Evolutionary conservation across 1,284 basidiomycete species (phyloP), one percentile per base, ranked within the genome.

Genomic region (Irpex rosettiformis): DNA sequence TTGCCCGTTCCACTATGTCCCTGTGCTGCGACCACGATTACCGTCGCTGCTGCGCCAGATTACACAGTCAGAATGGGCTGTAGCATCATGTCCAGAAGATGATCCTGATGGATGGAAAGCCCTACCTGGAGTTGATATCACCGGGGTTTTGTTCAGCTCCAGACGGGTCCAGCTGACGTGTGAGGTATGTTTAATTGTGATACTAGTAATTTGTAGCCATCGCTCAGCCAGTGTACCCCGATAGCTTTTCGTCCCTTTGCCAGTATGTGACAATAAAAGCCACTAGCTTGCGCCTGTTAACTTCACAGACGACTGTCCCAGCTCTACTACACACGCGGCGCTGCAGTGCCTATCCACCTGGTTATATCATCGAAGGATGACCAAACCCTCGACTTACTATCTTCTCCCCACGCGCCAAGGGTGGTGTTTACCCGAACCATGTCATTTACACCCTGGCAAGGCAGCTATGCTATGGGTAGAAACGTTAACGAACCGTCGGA

Each of bases 101-200:
- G 82, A 83, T 62, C 73, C 75, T 1, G 72, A 76, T 21, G 81
- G 81, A 22, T 83, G 80, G 82, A 75, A 78, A 40, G 68, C 75
- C 6, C 64, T 77, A 16, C 68, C 71, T 4, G 64, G 75, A 3
- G 61, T 77, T 13, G 66, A 60, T 30, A 62, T 80, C 29, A 70
- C 70, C 52, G 83, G 82, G 3, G 75, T 67, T 21, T 61, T 82
- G 2, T 83, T 82, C 66, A 72, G 73, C 30, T 71, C 69, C 27
- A 73, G 75, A 27, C 61, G 69, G 1, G 56, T 65, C 5, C 55
- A 60, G 21, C 60, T 59, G n/a, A 28, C 45, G n/a, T 67, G 60
- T 24, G 59, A 30, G 2, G 67, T 69, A 53, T 37, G 61, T 28
- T 18, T 48, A 47, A 18, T n/a, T n/a, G n/a, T n/a, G n/a, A n/a